Conservation (phyloP, 1,284 basidiomycete species). For the Stygiomarasmius scandens region DNA sequence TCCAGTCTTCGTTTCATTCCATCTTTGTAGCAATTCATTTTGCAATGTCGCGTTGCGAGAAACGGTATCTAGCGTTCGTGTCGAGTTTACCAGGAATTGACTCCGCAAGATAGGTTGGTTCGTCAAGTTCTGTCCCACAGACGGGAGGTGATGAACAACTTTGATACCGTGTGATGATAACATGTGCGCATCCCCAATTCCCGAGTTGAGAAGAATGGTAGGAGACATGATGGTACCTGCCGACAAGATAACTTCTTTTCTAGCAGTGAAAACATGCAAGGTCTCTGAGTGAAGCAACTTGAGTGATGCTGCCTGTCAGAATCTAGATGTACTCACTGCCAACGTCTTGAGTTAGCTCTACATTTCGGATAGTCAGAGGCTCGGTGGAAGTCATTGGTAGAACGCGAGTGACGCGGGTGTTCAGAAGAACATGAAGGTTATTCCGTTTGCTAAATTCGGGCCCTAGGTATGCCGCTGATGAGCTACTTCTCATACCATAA, state of each 20-base stretch:
- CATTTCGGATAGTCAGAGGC: conserved; percentile 3
- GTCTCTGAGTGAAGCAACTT: conserved; percentile 29
- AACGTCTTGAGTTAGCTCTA: conserved; percentile 20
- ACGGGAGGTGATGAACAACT: conserved; percentile 27
- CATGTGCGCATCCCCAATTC: conserved; percentile 31
- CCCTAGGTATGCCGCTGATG: conserved; percentile 5
- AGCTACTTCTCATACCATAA: background rate
- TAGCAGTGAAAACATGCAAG: conserved; percentile 15
- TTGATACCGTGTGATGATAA: conserved; percentile 29
- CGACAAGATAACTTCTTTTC: conserved; percentile 31
- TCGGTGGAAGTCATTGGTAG: conserved; percentile 1
- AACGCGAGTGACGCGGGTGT: conserved; percentile 20
- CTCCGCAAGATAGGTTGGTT: conserved; percentile 36
- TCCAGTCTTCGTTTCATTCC: conserved; percentile 23
- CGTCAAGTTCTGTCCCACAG: conserved; percentile 38
- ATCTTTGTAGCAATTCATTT: conserved; percentile 20
- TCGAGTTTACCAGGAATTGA: conserved; percentile 25
- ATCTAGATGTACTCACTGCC: conserved; percentile 21
- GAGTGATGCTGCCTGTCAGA: conserved; percentile 22
- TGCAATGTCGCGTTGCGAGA: conserved; percentile 23
- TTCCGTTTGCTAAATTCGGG: conserved; percentile 31
- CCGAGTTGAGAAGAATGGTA: conserved; percentile 35
- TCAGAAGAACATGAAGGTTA: conserved; percentile 37
- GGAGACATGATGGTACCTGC: conserved; percentile 29
- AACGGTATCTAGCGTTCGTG: conserved; percentile 25